A percentile compares a stretch with the other conserved stretches of the same genome.
phyloP scores from a whole-genome alignment of 495 filamentous ascomycete species.

The Usnea hakonensis region DNA sequence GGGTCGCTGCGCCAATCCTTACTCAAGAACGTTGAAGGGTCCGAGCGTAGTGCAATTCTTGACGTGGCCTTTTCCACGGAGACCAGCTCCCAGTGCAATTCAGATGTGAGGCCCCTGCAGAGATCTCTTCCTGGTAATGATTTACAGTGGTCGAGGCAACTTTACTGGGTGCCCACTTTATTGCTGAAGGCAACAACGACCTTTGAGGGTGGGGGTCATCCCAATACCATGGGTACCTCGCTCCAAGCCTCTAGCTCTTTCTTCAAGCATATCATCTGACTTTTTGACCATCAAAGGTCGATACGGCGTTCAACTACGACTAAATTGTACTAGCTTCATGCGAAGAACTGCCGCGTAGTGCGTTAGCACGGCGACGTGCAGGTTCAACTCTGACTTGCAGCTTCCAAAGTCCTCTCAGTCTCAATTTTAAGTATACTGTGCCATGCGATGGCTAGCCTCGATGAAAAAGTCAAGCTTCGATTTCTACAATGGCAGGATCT shows the following conservation, averaged over 20 bases:
- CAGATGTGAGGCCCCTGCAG: background rate
- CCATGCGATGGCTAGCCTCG: background rate
- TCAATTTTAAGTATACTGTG: background rate
- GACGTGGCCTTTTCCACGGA: too few species aligned
- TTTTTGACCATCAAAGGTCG: background rate
- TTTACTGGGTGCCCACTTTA: background rate
- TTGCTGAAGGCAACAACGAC: background rate
- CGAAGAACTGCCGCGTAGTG: background rate
- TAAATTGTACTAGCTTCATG: background rate
- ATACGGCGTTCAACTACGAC: background rate
- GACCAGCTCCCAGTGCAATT: too few species aligned
- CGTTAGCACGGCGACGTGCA: too few species aligned
- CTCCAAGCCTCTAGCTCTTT: background rate
- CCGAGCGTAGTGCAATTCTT: too few species aligned
- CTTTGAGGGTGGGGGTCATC: background rate
- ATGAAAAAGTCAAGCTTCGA: background rate
- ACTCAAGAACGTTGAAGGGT: background rate
- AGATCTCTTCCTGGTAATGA: background rate
- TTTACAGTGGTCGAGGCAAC: background rate
- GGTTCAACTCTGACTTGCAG: background rate
- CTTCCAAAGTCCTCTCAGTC: background rate
- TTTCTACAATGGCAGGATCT: constrained; percentile 10
- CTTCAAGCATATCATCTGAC: background rate
- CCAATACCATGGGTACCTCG: too few species aligned
- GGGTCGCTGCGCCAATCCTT: background rate